A percentile compares a stretch with the other conserved stretches of the same genome.
These are phyloP conservation scores for Nematodospora valgi DNA, from an alignment of 805 yeast genomes.

Conservation along the genomic window DNA sequence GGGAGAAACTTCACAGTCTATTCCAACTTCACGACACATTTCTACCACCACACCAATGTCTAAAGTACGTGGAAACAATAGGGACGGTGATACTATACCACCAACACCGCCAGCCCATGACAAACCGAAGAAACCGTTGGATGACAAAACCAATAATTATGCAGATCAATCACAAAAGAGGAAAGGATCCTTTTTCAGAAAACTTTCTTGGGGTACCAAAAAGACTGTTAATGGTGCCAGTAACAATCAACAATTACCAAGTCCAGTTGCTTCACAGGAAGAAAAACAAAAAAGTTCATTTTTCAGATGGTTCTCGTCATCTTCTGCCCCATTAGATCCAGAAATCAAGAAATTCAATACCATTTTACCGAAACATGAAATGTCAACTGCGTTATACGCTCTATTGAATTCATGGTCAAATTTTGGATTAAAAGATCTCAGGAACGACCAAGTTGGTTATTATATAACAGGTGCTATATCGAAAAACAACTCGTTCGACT, in stretches of 20 bases:
- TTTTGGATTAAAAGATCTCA: slow-evolving; percentile 62
- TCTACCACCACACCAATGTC: slow-evolving; percentile 15
- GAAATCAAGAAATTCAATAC: slow-evolving; percentile 35
- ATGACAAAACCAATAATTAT: slow-evolving; percentile 27
- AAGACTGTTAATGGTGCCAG: slow-evolving; percentile 30
- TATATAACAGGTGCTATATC: slow-evolving; percentile 61
- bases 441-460: slow-evolving; percentile 38
- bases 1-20: slow-evolving; percentile 7
- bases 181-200: slow-evolving; percentile 44
- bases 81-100: slow-evolving; percentile 14
- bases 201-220: slow-evolving; percentile 48
- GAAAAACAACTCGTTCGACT: slow-evolving; percentile 56
- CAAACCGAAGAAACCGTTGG: slow-evolving; percentile 26
- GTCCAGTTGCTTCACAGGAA: slow-evolving; percentile 24
- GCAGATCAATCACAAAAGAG: slow-evolving; percentile 23
- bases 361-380: slow-evolving; percentile 48
- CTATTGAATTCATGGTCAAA: slow-evolving; percentile 65
- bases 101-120: slow-evolving; percentile 15
- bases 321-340: slow-evolving; percentile 17
- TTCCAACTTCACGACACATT: no score
- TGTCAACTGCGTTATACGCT: slow-evolving; percentile 61
- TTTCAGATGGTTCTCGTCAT: slow-evolving; percentile 43
- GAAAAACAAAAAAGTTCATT: slow-evolving; percentile 21
- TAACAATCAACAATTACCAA: slow-evolving; percentile 32
- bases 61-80: slow-evolving; percentile 17